Conservation (phyloP, 306 rosid species). For the Herpetospermum pedunculosum region DNA sequence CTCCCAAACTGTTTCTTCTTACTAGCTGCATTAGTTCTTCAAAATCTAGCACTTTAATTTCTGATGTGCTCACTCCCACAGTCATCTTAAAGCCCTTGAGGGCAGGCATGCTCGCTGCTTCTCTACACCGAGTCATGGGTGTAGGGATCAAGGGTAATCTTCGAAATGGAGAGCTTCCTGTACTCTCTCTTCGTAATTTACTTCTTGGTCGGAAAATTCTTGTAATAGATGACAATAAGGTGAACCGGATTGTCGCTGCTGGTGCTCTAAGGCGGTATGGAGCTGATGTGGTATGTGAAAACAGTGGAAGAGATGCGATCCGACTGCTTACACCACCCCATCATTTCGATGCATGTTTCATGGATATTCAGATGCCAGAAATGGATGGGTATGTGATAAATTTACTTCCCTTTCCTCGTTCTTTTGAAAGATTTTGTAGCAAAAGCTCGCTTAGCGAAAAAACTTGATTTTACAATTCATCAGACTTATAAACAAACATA, state of each 20-base stretch:
- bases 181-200: constrained; percentile 55
- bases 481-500: not conserved
- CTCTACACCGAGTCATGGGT: constrained; percentile 69
- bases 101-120: constrained; percentile 89
- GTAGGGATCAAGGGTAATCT: constrained; percentile 47
- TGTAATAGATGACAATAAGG: constrained; percentile 77
- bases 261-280: constrained; percentile 87
- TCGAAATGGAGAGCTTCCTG: constrained; percentile 62
- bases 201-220: constrained; percentile 75
- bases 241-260: constrained; percentile 86
- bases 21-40: constrained; percentile 44
- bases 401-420: not conserved
- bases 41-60: constrained; percentile 20
- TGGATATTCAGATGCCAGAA: constrained; percentile 98
- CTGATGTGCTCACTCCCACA: constrained; percentile 27
- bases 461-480: not conserved
- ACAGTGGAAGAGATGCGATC: constrained; percentile 67
- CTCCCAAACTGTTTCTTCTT: constrained; percentile 66
- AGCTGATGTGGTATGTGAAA: constrained; percentile 75
- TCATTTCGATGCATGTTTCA: constrained; percentile 81
- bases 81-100: constrained; percentile 74
- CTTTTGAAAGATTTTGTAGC: not conserved
- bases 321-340: constrained; percentile 66
- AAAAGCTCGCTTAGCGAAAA: not conserved
- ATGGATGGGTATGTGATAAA: constrained; percentile 76